Base-by-base conservation (phyloP, 2,329 filamentous ascomycete species). In the Raffaelea deltoideospora region DNA sequence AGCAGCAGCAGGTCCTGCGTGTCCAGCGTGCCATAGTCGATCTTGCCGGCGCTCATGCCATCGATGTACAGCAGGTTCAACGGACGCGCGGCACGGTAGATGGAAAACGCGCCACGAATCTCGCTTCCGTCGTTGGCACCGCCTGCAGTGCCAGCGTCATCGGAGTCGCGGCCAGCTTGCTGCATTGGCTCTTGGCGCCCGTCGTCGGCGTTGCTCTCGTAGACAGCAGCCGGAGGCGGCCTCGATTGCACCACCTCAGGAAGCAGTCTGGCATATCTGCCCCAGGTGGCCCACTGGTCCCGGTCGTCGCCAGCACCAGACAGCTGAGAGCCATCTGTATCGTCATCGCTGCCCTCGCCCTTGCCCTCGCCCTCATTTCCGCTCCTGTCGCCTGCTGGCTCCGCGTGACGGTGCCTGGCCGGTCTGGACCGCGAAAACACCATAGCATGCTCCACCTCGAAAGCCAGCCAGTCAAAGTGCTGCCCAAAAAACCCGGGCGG, bases 371-470 rank as follows among this genome's bases (percentile, higher is more conserved):
- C 27, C n/a, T n/a, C n/a, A n/a, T n/a, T n/a, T n/a, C n/a, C n/a
- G n/a, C n/a, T n/a, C n/a, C n/a, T n/a, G n/a, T n/a, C n/a, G n/a
- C n/a, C n/a, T n/a, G n/a, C 5, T n/a, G 14, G 27, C 27, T 14
- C 27, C 17, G n/a, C n/a, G n/a, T n/a, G n/a, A n/a, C n/a, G n/a
- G n/a, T n/a, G n/a, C n/a, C n/a, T n/a, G n/a, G 13, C 13, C 6
- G n/a, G n/a, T 14, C 7, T 28, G 10, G 33, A 36, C 15, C 50
- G 49, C 2, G 77, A 72, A 54, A 86, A 85, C 3, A 61, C 50
- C 44, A 79, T 61, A 0, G 79, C 76, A 53, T 86, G 81, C 47
- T 86, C 79, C 4, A 78, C 67, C 51, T 86, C 80, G 48, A 85
- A 86, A 0, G 81, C 80, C 1, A 86, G 60, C 79, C 80, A 85